A percentile compares a stretch with the other conserved stretches of the same genome.
Conservation (phyloP, 2,329 filamentous ascomycete species). For the Paraphaeosphaeria sporulosa region DNA sequence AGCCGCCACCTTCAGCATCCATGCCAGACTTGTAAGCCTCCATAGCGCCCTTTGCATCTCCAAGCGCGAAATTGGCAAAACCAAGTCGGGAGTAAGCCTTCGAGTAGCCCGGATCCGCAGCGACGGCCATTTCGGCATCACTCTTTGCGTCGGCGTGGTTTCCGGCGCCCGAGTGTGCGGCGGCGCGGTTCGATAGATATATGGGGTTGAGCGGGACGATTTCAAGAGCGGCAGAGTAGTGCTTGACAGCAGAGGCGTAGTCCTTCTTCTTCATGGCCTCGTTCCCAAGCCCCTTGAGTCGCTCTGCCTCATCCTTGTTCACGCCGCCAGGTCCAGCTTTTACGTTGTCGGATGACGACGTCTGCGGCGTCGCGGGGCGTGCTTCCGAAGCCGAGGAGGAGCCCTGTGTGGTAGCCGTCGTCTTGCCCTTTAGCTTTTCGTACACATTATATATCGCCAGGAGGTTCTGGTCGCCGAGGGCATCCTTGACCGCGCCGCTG, state of each 20-base stretch:
- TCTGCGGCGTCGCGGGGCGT: conserved; percentile 51
- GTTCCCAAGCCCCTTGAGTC: conserved; percentile 89
- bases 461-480: conserved; percentile 86
- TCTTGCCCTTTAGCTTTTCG: conserved; percentile 85
- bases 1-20: conserved; percentile 91
- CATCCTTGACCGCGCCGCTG: conserved; percentile 73
- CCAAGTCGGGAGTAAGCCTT: conserved; percentile 97
- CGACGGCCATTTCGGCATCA: conserved; percentile 90
- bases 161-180: conserved; percentile 83
- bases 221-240: conserved; percentile 86
- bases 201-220: conserved; percentile 88
- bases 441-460: conserved; percentile 93
- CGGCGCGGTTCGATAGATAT: conserved; percentile 96
- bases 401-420: conserved; percentile 55
- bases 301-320: conserved; percentile 81
- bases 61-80: conserved; percentile 88
- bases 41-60: conserved; percentile 89
- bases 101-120: conserved; percentile 89
- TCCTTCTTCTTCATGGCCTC: conserved; percentile 95
- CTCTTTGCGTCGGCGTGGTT: conserved; percentile 84
- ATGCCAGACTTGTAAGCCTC: conserved; percentile 95
- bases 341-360: conserved; percentile 26
- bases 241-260: conserved; percentile 80
- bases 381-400: conserved; percentile 51
- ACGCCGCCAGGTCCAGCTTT: conserved; percentile 53